Percentiles rank a stretch among this genome's conserved stretches.
phyloP scores from a whole-genome alignment of 23 red algal species.

The Cyanidium caldarium region DNA sequence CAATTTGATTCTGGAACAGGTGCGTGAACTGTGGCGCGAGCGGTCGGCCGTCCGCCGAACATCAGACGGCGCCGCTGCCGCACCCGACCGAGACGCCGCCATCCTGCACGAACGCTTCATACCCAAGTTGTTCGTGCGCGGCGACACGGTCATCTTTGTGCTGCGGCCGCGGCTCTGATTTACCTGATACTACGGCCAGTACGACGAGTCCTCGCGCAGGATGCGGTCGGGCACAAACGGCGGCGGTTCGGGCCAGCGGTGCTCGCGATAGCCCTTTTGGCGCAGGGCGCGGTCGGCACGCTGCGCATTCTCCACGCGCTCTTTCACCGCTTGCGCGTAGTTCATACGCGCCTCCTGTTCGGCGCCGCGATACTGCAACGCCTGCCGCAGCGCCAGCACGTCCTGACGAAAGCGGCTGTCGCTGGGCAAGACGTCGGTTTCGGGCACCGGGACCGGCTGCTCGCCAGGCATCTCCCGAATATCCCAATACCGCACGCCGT shows the following conservation, averaged over 20 bases:
- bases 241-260: neutral
- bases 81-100: neutral
- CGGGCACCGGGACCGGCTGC: neutral
- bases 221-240: neutral
- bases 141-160: neutral
- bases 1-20: neutral
- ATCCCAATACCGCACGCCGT: constrained; percentile 34
- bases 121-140: neutral
- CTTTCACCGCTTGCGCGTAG: constrained; percentile 28
- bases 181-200: too few relatives aligned
- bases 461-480: constrained; percentile 33
- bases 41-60: too few relatives aligned
- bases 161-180: neutral
- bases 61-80: too few relatives aligned
- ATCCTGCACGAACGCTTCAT: neutral
- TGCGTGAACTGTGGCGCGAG: constrained; percentile 1
- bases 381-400: constrained; percentile 1
- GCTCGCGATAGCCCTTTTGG: neutral
- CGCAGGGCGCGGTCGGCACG: constrained; percentile 8
- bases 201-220: neutral
- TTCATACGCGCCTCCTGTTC: constrained; percentile 11
- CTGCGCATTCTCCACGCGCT: constrained; percentile 34
- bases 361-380: constrained; percentile 13
- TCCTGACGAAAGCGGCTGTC: constrained; percentile 32
- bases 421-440: constrained; percentile 9